Evolutionary conservation across 1,139 yeast species (phyloP).

Genomic region (Lodderomyces oxycetoniae): DNA sequence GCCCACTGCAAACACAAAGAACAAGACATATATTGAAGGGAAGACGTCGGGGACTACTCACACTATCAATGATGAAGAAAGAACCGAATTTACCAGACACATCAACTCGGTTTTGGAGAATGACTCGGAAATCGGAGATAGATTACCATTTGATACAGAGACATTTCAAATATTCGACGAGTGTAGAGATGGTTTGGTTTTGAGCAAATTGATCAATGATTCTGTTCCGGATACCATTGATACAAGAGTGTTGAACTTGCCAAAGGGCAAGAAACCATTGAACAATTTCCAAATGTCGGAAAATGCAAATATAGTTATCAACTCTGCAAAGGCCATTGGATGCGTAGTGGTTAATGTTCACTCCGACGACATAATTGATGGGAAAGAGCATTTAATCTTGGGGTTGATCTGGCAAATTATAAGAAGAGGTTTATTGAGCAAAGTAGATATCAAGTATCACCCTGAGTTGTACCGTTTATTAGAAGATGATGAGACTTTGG

Average conservation of each 20-base stretch:
- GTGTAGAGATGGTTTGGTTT: conserved; percentile 90
- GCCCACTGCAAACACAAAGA: conserved; percentile 47
- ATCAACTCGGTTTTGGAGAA: conserved; percentile 88
- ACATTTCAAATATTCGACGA: conserved; percentile 95
- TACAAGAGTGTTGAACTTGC: conserved; percentile 90
- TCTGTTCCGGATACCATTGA: conserved; percentile 98
- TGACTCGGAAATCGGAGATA: conserved; percentile 78
- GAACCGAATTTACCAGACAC: conserved; percentile 92
- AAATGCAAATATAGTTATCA: conserved; percentile 94
- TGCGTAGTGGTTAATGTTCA: conserved; percentile 97
- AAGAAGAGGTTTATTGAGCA: conserved; percentile 88
- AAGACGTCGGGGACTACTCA: conserved; percentile 91
- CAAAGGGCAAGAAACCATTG: conserved; percentile 68
- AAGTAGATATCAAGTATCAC: conserved; percentile 92
- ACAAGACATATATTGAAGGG: conserved; percentile 76
- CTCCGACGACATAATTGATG: conserved; percentile 94
- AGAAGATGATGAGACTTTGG: conserved; percentile 95
- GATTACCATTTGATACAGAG: conserved; percentile 90
- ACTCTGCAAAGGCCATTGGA: conserved; percentile 98
- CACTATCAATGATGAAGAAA: conserved; percentile 94
- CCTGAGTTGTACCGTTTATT: conserved; percentile 93
- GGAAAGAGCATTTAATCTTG: conserved; percentile 89
- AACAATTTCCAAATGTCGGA: conserved; percentile 95
- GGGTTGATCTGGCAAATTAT: conserved; percentile 99
- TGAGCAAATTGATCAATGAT: conserved; percentile 91